These are phyloP conservation scores for Periconia sp. DNA, from an alignment of 2,329 filamentous ascomycete species.

Conservation along the genomic window DNA sequence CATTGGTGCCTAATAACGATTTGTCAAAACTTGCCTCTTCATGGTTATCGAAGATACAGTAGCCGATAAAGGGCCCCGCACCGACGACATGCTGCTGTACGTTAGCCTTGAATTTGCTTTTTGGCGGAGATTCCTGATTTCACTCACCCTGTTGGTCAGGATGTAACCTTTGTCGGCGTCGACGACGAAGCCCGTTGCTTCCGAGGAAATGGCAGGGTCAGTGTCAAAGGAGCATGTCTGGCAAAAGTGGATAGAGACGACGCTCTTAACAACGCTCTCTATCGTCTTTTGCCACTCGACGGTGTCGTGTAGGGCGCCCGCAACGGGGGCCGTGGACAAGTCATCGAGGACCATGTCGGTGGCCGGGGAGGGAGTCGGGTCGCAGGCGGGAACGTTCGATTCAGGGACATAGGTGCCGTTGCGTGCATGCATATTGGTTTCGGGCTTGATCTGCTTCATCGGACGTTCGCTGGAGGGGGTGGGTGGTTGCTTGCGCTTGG, in stretches of 20 bases:
- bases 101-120: conserved; percentile 21
- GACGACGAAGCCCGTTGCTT: conserved; percentile 96
- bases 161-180: conserved; percentile 84
- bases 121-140: neutral
- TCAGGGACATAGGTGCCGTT: conserved; percentile 31
- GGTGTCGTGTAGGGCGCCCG: conserved; percentile 60
- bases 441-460: conserved; percentile 57
- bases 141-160: conserved; percentile 50
- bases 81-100: conserved; percentile 78
- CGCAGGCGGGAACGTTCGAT: conserved; percentile 15
- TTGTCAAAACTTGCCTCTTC: conserved; percentile 62
- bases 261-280: conserved; percentile 88
- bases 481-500: conserved; percentile 60
- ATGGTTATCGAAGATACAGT: conserved; percentile 98
- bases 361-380: conserved; percentile 24
- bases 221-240: conserved; percentile 98
- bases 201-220: conserved; percentile 88
- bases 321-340: conserved; percentile 36
- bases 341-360: conserved; percentile 49
- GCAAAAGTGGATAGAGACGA: conserved; percentile 98
- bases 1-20: neutral
- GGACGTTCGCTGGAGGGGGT: conserved; percentile 54
- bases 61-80: conserved; percentile 95
- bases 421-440: conserved; percentile 44
- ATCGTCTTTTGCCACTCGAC: conserved; percentile 96